Evolutionary conservation across 2,329 filamentous ascomycete species (phyloP), one percentile per base, ranked within the genome.

Genomic region (Teratosphaeria gauchensis): DNA sequence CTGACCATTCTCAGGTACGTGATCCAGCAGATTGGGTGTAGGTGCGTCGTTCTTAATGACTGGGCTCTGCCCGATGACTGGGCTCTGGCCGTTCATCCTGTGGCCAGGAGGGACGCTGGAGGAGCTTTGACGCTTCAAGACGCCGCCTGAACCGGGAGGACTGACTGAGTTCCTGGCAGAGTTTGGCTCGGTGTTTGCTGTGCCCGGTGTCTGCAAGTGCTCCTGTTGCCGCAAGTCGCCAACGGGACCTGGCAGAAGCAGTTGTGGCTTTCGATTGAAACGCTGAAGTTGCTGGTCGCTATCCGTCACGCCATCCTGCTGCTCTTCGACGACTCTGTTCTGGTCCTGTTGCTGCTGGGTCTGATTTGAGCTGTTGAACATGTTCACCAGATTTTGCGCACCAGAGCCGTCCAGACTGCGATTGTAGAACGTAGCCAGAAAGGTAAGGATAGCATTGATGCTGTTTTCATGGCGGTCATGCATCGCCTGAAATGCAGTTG

Each of bases 391-490:
- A 61, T 89, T 92, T 69, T 89, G 84, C 1, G 84, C 80, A 19
- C 83, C 86, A 66, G 92, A 88, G 38, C 92, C 90, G 71, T 96
- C 92, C 55, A 99, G 77, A 63, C 90, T 95, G 69, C 95, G 88
- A 63, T 95, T 88, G 75, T 97, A 99, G 51, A 99, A 92, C 12
- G 95, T 97, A 53, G 92, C 94, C 21, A 99, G 81, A 73, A 99
- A 97, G 55, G 92, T 95, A 51, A 99, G 81, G 62, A 99, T 97
- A n/a, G 92, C 92, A 69, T 96, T 97, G 74, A 99, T 97, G 0
- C 92, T 96, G 71, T 92, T 96, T 71, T 99, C 94, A 69, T 99
- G 94, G n/a, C 94, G 86, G 66, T 92, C 91, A 69, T 97, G 92
- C 70, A 95, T 85, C 60, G 84, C 88, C 73, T 97, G 92, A 71